Evolutionary conservation across 805 yeast species (phyloP), one percentile per base, ranked within the genome.

Genomic region (Torulaspora franciscae): DNA sequence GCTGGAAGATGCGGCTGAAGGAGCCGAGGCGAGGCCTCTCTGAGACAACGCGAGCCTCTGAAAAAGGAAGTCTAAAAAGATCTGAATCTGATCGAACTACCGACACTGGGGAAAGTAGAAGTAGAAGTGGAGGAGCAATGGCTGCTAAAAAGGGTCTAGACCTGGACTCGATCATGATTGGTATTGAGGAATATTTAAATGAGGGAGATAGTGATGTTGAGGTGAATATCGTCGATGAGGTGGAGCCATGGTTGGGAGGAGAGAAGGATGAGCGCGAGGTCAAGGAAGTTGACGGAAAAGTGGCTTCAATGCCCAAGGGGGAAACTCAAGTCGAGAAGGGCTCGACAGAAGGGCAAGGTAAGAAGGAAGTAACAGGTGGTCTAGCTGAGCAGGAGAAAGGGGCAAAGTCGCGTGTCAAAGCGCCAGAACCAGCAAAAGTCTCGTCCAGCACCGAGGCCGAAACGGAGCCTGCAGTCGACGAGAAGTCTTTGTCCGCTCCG

Each of bases 71-170:
- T 30, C 14, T 15, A 3, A 30, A 30, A 30, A 30, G 33, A 14
- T 30, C 15, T 7, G 33, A 14, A 27, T 19, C 27, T 6, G 33
- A 27, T n/a, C 41, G 17, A 17, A 28, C 14, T 8, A 26, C 32
- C 27, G 32, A 4, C 11, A 26, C 19, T 9, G 33, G 19, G 23
- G n/a, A 17, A 29, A 11, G 27, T 26, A 15, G 9, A 33, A 26
- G 23, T 29, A 30, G 25, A 14, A 57, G 60, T 1, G 79, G 73
- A 36, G 68, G 80, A 50, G 81, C 77, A 39, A 73, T 51, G 26
- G 27, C 45, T 7, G 38, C 45, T 9, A 40, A 43, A 17, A 47
- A 38, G 26, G 39, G 39, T 11, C 45, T 50, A 14, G 57, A 57
- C 35, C 44, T 52, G 22, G 58, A 56, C 40, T 48, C 55, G 1